Percentiles rank a stretch among this genome's conserved stretches.
Conservation (phyloP, 768 basidiomycete genomes). For the Suillus discolor region DNA sequence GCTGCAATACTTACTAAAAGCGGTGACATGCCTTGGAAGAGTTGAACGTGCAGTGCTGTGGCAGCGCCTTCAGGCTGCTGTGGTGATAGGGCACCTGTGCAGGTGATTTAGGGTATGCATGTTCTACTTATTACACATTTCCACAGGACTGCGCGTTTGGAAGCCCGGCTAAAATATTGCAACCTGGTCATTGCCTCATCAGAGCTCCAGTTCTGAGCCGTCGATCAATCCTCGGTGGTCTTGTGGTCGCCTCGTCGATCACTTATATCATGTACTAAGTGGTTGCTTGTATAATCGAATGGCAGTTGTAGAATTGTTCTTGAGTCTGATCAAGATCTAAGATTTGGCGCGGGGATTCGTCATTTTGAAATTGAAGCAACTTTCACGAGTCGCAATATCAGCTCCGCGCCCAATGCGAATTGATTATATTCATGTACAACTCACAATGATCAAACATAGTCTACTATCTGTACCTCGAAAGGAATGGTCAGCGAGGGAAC, state of each 20-base stretch:
- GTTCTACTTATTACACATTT: not conserved
- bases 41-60: not conserved
- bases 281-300: not conserved
- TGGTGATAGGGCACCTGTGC: not conserved
- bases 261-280: not conserved
- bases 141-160: not conserved
- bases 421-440: no score
- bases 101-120: not conserved
- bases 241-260: not conserved
- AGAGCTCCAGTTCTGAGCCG: not conserved
- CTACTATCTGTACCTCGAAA: not conserved
- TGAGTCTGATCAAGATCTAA: not conserved
- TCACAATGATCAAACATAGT: not conserved
- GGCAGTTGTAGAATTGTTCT: no score
- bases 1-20: not conserved
- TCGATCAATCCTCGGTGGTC: not conserved
- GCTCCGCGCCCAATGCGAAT: no score
- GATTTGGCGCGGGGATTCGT: not conserved
- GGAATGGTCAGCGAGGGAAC: not conserved
- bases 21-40: not conserved
- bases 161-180: not conserved
- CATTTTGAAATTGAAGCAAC: not conserved
- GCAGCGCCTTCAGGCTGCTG: not conserved
- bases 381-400: no score
- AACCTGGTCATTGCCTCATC: not conserved